A percentile compares a stretch with the other conserved stretches of the same genome.
These are phyloP conservation scores for Marasmius oreades DNA, from an alignment of 1,284 basidiomycete genomes.

Conservation along the genomic window DNA sequence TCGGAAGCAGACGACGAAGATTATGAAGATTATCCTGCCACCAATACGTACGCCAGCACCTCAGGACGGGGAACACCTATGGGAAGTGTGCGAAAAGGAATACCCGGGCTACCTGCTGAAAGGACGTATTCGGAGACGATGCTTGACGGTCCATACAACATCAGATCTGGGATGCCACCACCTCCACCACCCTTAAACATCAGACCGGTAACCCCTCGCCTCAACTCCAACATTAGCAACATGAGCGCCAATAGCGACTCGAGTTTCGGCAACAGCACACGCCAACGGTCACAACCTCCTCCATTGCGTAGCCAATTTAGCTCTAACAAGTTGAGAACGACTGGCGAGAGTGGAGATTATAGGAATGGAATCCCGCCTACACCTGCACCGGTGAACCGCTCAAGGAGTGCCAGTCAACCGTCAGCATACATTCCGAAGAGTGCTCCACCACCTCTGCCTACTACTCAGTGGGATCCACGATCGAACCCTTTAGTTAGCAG, in stretches of 20 bases:
- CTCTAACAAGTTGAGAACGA: conserved; percentile 54
- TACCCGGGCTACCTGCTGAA: conserved; percentile 57
- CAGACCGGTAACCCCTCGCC: conserved; percentile 44
- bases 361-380: conserved; percentile 19
- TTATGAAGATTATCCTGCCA: conserved; percentile 64
- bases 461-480: conserved; percentile 49
- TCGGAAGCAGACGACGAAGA: conserved; percentile 70
- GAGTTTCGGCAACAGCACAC: conserved; percentile 42
- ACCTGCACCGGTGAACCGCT: conserved; percentile 42
- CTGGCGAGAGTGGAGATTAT: conserved; percentile 41
- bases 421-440: conserved; percentile 57
- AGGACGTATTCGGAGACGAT: conserved; percentile 51
- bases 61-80: conserved; percentile 72
- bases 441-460: conserved; percentile 54
- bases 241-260: conserved; percentile 48
- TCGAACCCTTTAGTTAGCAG: conserved; percentile 49
- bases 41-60: conserved; percentile 37
- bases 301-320: conserved; percentile 68
- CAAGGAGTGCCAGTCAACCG: conserved; percentile 75
- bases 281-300: conserved; percentile 37
- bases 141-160: conserved; percentile 32
- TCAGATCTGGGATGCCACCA: conserved; percentile 41
- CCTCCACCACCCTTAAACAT: conserved; percentile 52
- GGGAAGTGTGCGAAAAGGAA: conserved; percentile 44
- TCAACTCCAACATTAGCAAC: conserved; percentile 40